Conservation (phyloP, 2,329 filamentous ascomycete species). For the Elsinoe arachidis region DNA sequence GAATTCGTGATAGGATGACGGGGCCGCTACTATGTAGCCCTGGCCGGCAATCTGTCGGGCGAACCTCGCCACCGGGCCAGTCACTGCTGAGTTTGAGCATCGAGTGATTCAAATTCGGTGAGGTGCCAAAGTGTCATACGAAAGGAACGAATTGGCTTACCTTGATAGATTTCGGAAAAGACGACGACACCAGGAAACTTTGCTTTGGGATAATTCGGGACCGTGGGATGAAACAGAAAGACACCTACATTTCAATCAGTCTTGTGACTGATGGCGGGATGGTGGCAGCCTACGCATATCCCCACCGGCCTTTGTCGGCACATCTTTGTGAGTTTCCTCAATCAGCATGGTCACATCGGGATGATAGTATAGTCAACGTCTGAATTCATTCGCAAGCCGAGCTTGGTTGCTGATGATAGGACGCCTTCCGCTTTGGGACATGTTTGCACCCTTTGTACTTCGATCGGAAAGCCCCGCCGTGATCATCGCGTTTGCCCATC, state of each 20-base stretch:
- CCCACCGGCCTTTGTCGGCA: constrained; percentile 50
- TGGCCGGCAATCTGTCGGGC: constrained; percentile 85
- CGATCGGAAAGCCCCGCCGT: background rate
- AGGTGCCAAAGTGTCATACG: background rate
- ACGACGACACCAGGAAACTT: constrained; percentile 82
- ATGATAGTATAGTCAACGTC: no score
- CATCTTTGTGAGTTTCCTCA: constrained; percentile 50
- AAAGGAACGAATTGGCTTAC: constrained; percentile 35
- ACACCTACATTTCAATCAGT: constrained; percentile 51
- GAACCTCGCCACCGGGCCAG: constrained; percentile 80
- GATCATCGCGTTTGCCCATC: constrained; percentile 5
- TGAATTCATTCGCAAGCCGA: no score
- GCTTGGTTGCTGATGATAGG: no score
- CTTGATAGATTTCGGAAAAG: constrained; percentile 95
- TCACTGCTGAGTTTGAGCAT: constrained; percentile 49
- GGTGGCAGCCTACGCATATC: constrained; percentile 45
- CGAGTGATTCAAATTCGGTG: constrained; percentile 10
- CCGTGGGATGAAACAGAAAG: constrained; percentile 77
- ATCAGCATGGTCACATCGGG: constrained; percentile 45
- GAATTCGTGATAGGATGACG: constrained; percentile 90
- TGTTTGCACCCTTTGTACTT: constrained; percentile 1
- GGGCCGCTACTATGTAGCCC: constrained; percentile 86
- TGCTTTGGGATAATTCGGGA: constrained; percentile 79
- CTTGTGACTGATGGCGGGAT: constrained; percentile 2
- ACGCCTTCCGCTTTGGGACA: background rate